Percentiles rank a stretch among this genome's conserved stretches.
Conservation (phyloP, 2,329 filamentous ascomycete genomes). For the Fusarium globosum region DNA sequence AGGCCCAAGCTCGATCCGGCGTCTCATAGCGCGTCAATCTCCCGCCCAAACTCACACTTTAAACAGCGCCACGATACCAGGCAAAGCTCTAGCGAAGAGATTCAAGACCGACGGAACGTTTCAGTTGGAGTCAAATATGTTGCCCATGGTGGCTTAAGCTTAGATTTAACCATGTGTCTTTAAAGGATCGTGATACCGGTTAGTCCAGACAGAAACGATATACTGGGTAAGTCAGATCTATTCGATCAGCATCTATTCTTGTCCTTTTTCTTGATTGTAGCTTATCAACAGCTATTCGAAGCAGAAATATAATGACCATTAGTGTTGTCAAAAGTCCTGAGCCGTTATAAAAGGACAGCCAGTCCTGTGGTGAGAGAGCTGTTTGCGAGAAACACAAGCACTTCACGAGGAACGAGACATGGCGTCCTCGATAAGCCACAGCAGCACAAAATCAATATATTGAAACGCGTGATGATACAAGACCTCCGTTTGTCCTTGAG, state of each 20-base stretch:
- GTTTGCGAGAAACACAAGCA: too few species aligned
- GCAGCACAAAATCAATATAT: neutral
- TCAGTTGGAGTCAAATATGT: neutral
- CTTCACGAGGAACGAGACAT: neutral
- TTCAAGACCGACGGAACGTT: neutral
- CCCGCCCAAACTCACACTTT: neutral
- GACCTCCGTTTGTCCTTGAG: neutral
- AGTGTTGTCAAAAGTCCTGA: rapidly evolving
- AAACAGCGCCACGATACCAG: neutral
- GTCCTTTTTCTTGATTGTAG: rapidly evolving
- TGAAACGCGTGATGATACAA: neutral
- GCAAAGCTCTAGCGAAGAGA: neutral
- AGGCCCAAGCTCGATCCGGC: neutral
- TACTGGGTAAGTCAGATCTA: neutral
- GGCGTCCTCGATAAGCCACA: slow-evolving; percentile 1
- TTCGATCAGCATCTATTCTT: neutral
- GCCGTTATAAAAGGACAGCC: neutral
- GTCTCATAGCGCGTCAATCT: too few species aligned
- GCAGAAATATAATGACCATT: rapidly evolving
- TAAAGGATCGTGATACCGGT: neutral
- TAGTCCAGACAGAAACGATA: neutral
- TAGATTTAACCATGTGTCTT: neutral
- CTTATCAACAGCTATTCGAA: neutral
- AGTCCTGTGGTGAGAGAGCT: too few species aligned
- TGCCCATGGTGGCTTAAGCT: slow-evolving; percentile 1